A percentile compares a stretch with the other conserved stretches of the same genome.
phyloP scores from a whole-genome alignment of 1,284 basidiomycete genomes.

The Boletus hoseneyae region DNA sequence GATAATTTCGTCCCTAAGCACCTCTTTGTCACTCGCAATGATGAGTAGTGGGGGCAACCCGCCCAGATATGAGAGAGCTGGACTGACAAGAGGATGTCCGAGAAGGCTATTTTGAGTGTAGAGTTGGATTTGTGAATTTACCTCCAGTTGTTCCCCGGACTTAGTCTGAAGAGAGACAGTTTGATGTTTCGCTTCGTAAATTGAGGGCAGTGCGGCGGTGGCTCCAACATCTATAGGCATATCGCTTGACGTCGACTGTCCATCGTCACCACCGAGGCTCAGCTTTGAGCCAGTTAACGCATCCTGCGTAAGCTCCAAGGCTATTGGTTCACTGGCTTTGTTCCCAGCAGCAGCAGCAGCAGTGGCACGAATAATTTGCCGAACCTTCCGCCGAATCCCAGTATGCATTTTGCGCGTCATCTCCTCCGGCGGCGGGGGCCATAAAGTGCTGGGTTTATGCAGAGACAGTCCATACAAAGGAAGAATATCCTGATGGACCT shows the following conservation, averaged over 20 bases:
- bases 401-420: constrained; percentile 62
- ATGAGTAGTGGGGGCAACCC: constrained; percentile 87
- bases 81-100: constrained; percentile 84
- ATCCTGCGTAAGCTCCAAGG: constrained; percentile 7
- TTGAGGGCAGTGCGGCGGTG: constrained; percentile 42
- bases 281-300: constrained; percentile 26
- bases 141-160: constrained; percentile 50
- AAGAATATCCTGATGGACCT: constrained; percentile 62
- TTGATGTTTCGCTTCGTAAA: constrained; percentile 37
- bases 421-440: constrained; percentile 86
- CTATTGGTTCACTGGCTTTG: constrained; percentile 9
- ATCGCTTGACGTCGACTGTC: constrained; percentile 11
- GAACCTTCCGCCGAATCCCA: constrained; percentile 60
- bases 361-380: constrained; percentile 50
- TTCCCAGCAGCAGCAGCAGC: constrained; percentile 17
- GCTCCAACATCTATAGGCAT: constrained; percentile 45
- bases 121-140: constrained; percentile 79
- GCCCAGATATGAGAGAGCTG: constrained; percentile 81
- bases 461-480: constrained; percentile 63
- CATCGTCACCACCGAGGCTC: constrained; percentile 19
- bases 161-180: constrained; percentile 41
- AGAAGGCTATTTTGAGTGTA: constrained; percentile 87
- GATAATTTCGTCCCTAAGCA: constrained; percentile 89
- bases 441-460: constrained; percentile 85
- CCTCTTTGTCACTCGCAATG: constrained; percentile 88